Conservation (phyloP, 345 rosid species). For the Dimocarpus longan region DNA sequence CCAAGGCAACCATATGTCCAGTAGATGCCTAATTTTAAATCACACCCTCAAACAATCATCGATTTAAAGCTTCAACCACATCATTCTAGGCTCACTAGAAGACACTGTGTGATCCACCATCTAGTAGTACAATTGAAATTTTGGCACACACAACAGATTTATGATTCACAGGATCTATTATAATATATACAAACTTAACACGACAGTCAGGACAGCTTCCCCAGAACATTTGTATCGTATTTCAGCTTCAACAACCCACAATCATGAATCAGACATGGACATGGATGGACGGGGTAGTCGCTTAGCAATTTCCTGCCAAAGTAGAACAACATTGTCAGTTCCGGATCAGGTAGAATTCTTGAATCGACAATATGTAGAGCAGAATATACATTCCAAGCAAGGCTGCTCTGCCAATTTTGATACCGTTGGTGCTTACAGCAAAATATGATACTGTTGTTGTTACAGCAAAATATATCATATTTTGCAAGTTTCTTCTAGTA, state of each 20-base stretch:
- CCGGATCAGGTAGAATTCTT: neutral
- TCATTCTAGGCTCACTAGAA: neutral
- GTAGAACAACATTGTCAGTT: constrained; percentile 4
- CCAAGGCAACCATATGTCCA: neutral
- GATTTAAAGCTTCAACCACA: neutral
- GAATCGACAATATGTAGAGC: neutral
- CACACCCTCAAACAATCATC: neutral
- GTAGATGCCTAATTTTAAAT: neutral
- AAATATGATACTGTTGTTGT: neutral
- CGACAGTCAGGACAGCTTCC: constrained; percentile 7
- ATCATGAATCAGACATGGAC: constrained; percentile 40
- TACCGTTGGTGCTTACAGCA: neutral
- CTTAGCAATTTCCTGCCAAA: constrained; percentile 86
- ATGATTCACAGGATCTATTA: neutral
- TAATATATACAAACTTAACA: constrained; percentile 30
- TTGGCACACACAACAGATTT: neutral
- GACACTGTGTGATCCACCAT: neutral
- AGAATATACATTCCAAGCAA: neutral
- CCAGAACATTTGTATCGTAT: constrained; percentile 4
- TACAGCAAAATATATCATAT: neutral
- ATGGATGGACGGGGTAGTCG: constrained; percentile 74
- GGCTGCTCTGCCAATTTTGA: neutral
- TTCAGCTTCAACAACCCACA: constrained; percentile 19
- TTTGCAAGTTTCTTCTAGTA: neutral
- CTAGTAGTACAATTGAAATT: constrained; percentile 15